Conservation (phyloP, 2,329 filamentous ascomycete genomes). For the Geoglossum cookeanum region DNA sequence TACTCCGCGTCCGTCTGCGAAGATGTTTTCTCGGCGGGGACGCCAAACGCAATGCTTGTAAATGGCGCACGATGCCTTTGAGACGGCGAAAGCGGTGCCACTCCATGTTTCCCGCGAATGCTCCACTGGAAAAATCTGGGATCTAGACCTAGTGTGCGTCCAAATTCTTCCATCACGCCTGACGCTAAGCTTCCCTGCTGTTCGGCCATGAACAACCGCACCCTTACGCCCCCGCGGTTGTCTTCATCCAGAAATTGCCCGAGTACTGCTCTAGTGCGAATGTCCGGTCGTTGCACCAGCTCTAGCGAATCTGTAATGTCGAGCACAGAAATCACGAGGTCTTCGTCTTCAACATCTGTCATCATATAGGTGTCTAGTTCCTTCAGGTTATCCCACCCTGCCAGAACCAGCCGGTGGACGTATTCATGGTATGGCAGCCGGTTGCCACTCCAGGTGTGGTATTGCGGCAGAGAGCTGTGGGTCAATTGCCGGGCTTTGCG, state of each 20-base stretch:
- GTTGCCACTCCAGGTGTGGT: not conserved
- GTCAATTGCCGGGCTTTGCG: not conserved
- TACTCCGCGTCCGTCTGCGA: slow-evolving; percentile 13
- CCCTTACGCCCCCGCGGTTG: slow-evolving; percentile 5
- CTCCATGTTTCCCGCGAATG: not conserved
- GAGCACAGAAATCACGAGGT: slow-evolving; percentile 12
- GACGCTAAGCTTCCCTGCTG: slow-evolving; percentile 7
- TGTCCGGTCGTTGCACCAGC: slow-evolving; percentile 1
- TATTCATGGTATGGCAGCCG: slow-evolving; percentile 12
- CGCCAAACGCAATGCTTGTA: slow-evolving; percentile 12
- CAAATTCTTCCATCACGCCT: slow-evolving; percentile 9
- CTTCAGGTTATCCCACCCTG: slow-evolving; percentile 15
- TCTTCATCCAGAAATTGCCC: slow-evolving; percentile 6
- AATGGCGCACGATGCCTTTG: slow-evolving; percentile 11
- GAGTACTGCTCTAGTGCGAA: slow-evolving; percentile 2
- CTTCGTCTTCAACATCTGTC: slow-evolving; percentile 8
- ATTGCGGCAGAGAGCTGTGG: not conserved
- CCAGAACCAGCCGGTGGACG: slow-evolving; percentile 11
- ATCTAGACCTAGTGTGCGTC: slow-evolving; percentile 7
- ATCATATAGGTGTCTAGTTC: slow-evolving; percentile 12
- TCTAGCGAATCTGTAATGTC: slow-evolving; percentile 11
- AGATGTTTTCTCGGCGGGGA: slow-evolving; percentile 8
- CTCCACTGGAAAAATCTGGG: slow-evolving; percentile 8
- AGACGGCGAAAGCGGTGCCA: slow-evolving; percentile 11
- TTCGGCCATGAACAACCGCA: slow-evolving; percentile 8